A percentile compares a stretch with the other conserved stretches of the same genome.
Evolutionary conservation across 768 basidiomycete species (phyloP).

Genomic region (Mycena alexandri): DNA sequence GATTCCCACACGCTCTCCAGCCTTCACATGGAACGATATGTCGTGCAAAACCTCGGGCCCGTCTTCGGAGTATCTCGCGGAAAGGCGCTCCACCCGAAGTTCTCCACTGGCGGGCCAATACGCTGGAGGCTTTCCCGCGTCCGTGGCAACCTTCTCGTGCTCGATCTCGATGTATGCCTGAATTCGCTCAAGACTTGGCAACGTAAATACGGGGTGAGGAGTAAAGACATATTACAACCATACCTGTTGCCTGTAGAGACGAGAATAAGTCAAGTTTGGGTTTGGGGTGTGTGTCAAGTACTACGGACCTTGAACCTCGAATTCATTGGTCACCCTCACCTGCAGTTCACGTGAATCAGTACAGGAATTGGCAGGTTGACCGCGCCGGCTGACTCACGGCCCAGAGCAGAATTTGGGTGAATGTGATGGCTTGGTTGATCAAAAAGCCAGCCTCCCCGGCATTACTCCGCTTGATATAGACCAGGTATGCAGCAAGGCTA

Average conservation of each 20-base stretch:
- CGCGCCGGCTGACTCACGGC: constrained; percentile 24
- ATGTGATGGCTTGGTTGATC: constrained; percentile 56
- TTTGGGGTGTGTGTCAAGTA: neutral
- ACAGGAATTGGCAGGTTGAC: neutral
- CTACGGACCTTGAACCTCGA: constrained; percentile 21
- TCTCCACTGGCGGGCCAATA: constrained; percentile 64
- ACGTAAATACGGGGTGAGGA: neutral
- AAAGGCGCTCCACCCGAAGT: constrained; percentile 56
- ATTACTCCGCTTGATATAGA: constrained; percentile 47
- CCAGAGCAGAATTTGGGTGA: constrained; percentile 59
- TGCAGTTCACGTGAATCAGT: neutral
- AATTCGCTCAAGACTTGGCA: constrained; percentile 34
- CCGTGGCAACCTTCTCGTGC: constrained; percentile 50
- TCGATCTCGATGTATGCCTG: constrained; percentile 56
- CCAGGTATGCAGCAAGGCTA: constrained; percentile 53
- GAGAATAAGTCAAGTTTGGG: constrained; percentile 40
- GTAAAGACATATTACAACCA: constrained; percentile 19
- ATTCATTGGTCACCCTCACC: constrained; percentile 11
- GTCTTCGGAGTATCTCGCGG: constrained; percentile 52
- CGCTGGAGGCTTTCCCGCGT: constrained; percentile 56
- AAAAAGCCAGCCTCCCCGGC: constrained; percentile 51
- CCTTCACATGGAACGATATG: constrained; percentile 53
- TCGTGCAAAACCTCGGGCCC: constrained; percentile 30
- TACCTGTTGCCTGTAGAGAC: constrained; percentile 42
- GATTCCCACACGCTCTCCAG: constrained; percentile 63